Base-by-base conservation (phyloP, 306 rosid genomes). In the Malus asiatica region DNA sequence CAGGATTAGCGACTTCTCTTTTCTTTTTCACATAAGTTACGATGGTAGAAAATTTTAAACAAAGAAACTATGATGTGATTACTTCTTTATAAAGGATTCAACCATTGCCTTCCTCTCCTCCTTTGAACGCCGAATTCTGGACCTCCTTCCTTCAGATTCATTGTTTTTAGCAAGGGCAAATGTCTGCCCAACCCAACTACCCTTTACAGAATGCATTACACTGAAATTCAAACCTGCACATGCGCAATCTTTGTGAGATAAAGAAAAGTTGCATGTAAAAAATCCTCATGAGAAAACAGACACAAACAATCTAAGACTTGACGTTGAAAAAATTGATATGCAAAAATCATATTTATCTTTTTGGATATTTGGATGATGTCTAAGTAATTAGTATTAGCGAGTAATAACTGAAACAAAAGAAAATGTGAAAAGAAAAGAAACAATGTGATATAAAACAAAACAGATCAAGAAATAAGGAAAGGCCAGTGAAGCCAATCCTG, bases 41-140 rank as follows among this genome's bases (percentile, higher is more conserved):
- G 40, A 27, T 1, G 52, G 66, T 6, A 59, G 63, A 5, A 76
- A 72, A 11, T 66, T 32, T 32, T 10, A 6, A 66, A 74, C 9
- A 61, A 77, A 16, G 44, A 85, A 76, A 71, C 27, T 8, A 70
- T 33, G 55, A 38, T 19, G 71, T 22, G 70, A 70, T 86, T 89
- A 92, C 99, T 82, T 95, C 75, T 87, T 85, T 77, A 96, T 92
- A 78, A 96, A 96, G 76, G 93, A 78, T 71, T 90, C 93, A 60
- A 90, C 96, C 99, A 92, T 87, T 62, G 90, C 88, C 87, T 96
- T 96, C 80, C 98, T 79, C 83, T 96, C 93, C 79, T 92, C 87
- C 85, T 96, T 96, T 32, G 98, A 90, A 42, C 88, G 96, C 69
- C 98, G 93, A 83, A 90, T 89, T 27, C 98, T 88, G 25, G 96